Evolutionary conservation across 495 filamentous ascomycete species (phyloP).

Genomic region (Hyaloscypha bicolor): DNA sequence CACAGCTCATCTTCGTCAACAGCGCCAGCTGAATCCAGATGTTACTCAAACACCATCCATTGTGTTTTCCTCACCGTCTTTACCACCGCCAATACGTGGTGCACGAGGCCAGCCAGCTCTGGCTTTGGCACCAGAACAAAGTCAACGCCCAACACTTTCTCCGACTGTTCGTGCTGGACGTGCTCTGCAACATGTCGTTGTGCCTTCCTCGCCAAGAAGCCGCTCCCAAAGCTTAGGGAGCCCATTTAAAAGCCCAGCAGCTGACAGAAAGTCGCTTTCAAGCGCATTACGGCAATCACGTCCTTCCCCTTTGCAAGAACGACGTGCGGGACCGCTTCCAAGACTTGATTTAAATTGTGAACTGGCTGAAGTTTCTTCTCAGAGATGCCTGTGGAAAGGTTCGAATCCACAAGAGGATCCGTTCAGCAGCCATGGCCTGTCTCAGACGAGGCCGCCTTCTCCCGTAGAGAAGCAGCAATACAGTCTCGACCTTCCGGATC

Average conservation of each 20-base stretch:
- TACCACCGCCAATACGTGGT: constrained; percentile 38
- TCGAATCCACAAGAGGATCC: constrained; percentile 29
- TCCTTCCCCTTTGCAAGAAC: constrained; percentile 17
- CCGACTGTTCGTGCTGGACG: constrained; percentile 54
- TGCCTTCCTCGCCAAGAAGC: constrained; percentile 50
- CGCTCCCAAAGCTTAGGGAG: constrained; percentile 50
- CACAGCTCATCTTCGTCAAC: constrained; percentile 31
- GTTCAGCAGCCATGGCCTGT: constrained; percentile 18
- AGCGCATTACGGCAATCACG: constrained; percentile 11
- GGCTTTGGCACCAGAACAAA: not conserved
- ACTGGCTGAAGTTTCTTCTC: constrained; percentile 10
- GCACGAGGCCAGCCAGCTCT: constrained; percentile 30
- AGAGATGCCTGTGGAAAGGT: not conserved
- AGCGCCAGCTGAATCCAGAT: constrained; percentile 25
- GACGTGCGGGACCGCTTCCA: constrained; percentile 15
- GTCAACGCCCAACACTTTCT: constrained; percentile 46
- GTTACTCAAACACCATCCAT: constrained; percentile 34
- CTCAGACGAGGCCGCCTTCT: constrained; percentile 5
- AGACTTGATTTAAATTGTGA: constrained; percentile 20
- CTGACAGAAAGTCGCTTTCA: constrained; percentile 26
- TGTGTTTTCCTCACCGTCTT: constrained; percentile 37
- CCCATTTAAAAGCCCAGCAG: constrained; percentile 50
- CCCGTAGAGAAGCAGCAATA: constrained; percentile 23
- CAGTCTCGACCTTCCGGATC: constrained; percentile 20
- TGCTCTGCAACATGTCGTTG: constrained; percentile 52